Percentiles rank a stretch among this genome's conserved stretches.
These are phyloP conservation scores for Phytophthora vignae DNA, from an alignment of 352 stramenopile genomes.

Conservation along the genomic window DNA sequence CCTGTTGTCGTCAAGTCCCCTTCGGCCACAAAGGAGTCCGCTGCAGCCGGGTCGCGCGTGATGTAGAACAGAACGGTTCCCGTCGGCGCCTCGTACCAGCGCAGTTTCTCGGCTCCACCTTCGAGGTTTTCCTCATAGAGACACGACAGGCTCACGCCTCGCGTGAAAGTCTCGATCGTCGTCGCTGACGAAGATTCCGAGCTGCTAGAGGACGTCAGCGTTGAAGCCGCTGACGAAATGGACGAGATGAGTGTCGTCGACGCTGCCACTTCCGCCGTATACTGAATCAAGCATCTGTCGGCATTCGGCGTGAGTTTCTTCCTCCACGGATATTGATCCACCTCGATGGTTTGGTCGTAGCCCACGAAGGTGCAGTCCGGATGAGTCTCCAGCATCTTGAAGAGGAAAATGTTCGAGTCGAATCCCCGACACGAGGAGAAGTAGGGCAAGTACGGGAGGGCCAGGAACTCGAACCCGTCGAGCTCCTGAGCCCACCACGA, in stretches of 20 bases:
- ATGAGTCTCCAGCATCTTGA: constrained; percentile 95
- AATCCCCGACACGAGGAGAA: constrained; percentile 97
- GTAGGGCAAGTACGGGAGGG: constrained; percentile 95
- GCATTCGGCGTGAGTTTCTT: constrained; percentile 83
- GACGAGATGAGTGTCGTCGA: constrained; percentile 50
- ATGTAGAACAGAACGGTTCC: constrained; percentile 92
- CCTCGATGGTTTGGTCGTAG: constrained; percentile 91
- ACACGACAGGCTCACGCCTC: constrained; percentile 91
- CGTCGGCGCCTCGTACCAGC: constrained; percentile 89
- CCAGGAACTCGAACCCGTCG: constrained; percentile 71
- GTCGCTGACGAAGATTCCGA: constrained; percentile 25
- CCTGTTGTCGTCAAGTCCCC: constrained; percentile 25
- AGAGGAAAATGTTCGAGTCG: constrained; percentile 93
- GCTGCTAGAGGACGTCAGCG: constrained; percentile 14
- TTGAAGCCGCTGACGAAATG: constrained; percentile 30
- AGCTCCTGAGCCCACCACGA: constrained; percentile 86
- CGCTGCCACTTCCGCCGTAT: constrained; percentile 45
- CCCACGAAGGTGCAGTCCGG: constrained; percentile 91
- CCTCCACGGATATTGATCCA: constrained; percentile 93
- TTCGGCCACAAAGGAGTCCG: constrained; percentile 67
- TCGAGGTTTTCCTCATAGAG: constrained; percentile 91
- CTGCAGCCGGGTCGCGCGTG: constrained; percentile 72
- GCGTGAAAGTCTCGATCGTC: constrained; percentile 39
- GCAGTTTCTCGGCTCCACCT: constrained; percentile 70
- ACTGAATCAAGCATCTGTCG: constrained; percentile 81